Base-by-base conservation (phyloP, 2,329 filamentous ascomycete species). In the Nakataea oryzae region DNA sequence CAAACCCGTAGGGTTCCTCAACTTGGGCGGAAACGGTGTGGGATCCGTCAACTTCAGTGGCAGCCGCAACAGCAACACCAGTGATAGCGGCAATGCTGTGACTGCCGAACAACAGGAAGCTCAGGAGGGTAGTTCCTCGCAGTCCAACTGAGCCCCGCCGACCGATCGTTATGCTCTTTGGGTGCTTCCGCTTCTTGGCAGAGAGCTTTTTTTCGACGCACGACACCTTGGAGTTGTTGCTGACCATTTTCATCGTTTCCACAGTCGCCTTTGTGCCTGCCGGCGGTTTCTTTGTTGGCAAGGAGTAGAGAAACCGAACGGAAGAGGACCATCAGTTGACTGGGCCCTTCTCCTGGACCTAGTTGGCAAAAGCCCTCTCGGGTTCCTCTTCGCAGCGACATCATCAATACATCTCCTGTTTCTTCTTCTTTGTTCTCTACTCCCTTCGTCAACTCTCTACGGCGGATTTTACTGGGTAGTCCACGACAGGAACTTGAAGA, bases 291-390 rank as follows among this genome's bases (percentile, higher is more conserved):
- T 56, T 65, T 50, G 34, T 64, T 34, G 57, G 47, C 62, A 65
- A 65, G 63, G 60, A 65, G 62, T 65, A 64, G 62, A 60, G 47
- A 24, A 13, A n/a, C 41, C 7, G 21, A n/a, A 9, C 13, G 41
- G 11, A 50, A n/a, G 41, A n/a, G 41, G 41, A 50, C 11, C 11
- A n/a, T n/a, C 11, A n/a, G 17, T 47, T 17, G 14, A 50, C 1
- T 24, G 17, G 41, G 21, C 11, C 32, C 54, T 62, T 41, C 29
- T 50, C 55, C 50, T 34, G 54, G 17, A 59, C 54, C 26, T 50
- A 13, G 12, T 24, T n/a, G 41, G 24, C 41, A 8, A n/a, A 8
- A n/a, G 41, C 6, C n/a, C 41, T 50, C 41, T 8, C 7, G 21
- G 12, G 6, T n/a, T 47, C 4, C 9, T n/a, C 21, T n/a, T 24